Conservation (phyloP, 1,284 basidiomycete genomes). For the Ustilago curta region DNA sequence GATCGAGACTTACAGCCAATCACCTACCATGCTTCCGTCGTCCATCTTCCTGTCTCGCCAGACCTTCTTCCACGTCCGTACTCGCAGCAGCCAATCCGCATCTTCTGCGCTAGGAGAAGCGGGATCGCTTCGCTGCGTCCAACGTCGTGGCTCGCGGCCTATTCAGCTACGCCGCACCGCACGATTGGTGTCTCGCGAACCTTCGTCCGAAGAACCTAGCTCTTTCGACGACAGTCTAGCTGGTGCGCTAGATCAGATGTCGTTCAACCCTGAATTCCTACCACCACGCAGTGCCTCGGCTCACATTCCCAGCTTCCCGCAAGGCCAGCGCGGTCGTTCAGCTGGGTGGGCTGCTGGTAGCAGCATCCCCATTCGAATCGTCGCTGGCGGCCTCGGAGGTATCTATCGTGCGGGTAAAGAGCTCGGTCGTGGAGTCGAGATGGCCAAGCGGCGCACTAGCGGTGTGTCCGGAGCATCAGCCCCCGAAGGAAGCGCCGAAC, state of each 20-base stretch:
- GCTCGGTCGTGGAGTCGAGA: slow-evolving; percentile 48
- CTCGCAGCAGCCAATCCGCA: slow-evolving; percentile 4
- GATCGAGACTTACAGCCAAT: slow-evolving; percentile 52
- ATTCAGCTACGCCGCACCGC: slow-evolving; percentile 41
- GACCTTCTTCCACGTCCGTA: slow-evolving; percentile 41
- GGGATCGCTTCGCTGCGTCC: slow-evolving; percentile 15
- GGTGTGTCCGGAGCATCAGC: slow-evolving; percentile 14
- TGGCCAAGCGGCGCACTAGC: slow-evolving; percentile 37
- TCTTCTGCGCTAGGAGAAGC: background rate
- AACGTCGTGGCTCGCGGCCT: slow-evolving; percentile 22
- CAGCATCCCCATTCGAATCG: slow-evolving; percentile 52
- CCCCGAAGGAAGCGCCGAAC: background rate
- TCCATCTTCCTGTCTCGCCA: slow-evolving; percentile 49
- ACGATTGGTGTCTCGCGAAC: slow-evolving; percentile 30
- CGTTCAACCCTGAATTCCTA: slow-evolving; percentile 23
- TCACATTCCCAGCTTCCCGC: slow-evolving; percentile 48
- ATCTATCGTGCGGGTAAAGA: slow-evolving; percentile 47
- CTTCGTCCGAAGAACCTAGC: slow-evolving; percentile 13
- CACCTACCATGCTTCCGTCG: slow-evolving; percentile 36
- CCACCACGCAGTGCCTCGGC: slow-evolving; percentile 30
- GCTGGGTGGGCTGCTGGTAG: slow-evolving; percentile 41
- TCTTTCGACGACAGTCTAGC: slow-evolving; percentile 40
- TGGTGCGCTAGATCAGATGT: slow-evolving; percentile 36
- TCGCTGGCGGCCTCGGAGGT: slow-evolving; percentile 47
- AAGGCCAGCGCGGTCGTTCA: slow-evolving; percentile 42